Percentiles rank a stretch among this genome's conserved stretches.
Evolutionary conservation across 345 rosid species (phyloP).

Genomic region (Gossypium herbaceum): DNA sequence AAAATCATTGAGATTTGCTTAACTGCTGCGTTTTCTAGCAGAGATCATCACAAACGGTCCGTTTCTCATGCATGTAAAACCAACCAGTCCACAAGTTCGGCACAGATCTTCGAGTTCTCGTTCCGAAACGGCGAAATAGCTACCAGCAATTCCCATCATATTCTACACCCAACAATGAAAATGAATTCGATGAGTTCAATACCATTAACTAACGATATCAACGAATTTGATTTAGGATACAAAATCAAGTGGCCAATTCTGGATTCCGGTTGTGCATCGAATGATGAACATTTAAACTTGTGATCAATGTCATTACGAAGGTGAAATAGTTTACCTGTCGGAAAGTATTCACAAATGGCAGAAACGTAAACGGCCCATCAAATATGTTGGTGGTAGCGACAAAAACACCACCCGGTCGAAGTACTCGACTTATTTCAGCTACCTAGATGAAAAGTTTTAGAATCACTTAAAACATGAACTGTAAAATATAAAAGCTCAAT

Average conservation of each 20-base stretch:
- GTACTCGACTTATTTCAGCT: constrained; percentile 83
- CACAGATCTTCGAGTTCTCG: constrained; percentile 77
- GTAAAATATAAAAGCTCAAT: neutral
- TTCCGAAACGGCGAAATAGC: constrained; percentile 50
- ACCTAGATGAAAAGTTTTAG: constrained; percentile 36
- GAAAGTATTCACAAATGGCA: constrained; percentile 47
- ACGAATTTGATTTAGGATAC: neutral
- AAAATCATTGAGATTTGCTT: constrained; percentile 15
- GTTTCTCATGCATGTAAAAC: constrained; percentile 52
- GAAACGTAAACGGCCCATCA: constrained; percentile 50
- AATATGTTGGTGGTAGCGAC: constrained; percentile 66
- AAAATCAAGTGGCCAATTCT: neutral
- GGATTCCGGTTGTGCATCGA: neutral
- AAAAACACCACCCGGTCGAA: constrained; percentile 84
- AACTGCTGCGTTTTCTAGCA: constrained; percentile 56
- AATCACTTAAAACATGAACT: neutral
- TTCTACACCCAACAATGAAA: constrained; percentile 30
- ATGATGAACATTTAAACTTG: neutral
- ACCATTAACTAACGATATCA: neutral
- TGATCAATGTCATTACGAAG: constrained; percentile 13
- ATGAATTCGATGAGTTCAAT: neutral
- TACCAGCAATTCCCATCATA: constrained; percentile 44
- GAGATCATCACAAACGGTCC: constrained; percentile 66
- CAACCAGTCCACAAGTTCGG: constrained; percentile 68
- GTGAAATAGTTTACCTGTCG: constrained; percentile 47